A percentile compares a stretch with the other conserved stretches of the same genome.
Evolutionary conservation across 306 rosid species (phyloP).

Genomic region (Abrus pulchellus): DNA sequence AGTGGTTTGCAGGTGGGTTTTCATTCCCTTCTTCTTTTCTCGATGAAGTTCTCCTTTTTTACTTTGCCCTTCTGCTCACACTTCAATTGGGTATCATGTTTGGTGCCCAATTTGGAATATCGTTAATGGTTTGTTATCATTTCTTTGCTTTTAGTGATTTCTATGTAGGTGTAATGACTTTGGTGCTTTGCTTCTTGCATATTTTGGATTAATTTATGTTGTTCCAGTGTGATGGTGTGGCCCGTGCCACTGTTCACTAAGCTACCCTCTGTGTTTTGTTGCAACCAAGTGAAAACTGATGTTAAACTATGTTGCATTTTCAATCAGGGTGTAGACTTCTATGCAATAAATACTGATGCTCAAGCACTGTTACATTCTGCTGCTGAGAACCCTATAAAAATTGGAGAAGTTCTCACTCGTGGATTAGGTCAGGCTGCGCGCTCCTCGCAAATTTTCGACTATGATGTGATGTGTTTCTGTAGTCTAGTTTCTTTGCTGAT

Average conservation of each 20-base stretch:
- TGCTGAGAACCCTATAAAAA: constrained; percentile 89
- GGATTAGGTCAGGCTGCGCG: constrained; percentile 83
- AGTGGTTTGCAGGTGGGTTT: constrained; percentile 85
- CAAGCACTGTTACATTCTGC: constrained; percentile 90
- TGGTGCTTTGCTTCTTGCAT: constrained; percentile 24
- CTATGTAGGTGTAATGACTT: background rate
- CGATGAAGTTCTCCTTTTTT: constrained; percentile 40
- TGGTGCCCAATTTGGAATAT: constrained; percentile 16
- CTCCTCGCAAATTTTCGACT: constrained; percentile 14
- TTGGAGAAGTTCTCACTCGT: constrained; percentile 97
- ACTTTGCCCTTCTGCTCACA: background rate
- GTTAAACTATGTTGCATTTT: constrained; percentile 50
- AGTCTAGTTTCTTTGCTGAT: background rate
- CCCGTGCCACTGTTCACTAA: background rate
- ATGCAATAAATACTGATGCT: constrained; percentile 97
- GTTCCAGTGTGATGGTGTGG: background rate
- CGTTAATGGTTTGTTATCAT: constrained; percentile 14
- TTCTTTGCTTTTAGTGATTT: background rate
- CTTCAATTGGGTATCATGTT: constrained; percentile 3
- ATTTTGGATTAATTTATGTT: constrained; percentile 27
- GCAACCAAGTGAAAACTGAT: constrained; percentile 43
- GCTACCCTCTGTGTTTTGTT: constrained; percentile 34
- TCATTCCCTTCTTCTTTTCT: constrained; percentile 8
- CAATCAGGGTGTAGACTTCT: constrained; percentile 91
- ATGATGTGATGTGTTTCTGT: constrained; percentile 22